Evolutionary conservation across 2,329 filamentous ascomycete species (phyloP), one percentile per base, ranked within the genome.

Genomic region (Tolypocladium sp.): DNA sequence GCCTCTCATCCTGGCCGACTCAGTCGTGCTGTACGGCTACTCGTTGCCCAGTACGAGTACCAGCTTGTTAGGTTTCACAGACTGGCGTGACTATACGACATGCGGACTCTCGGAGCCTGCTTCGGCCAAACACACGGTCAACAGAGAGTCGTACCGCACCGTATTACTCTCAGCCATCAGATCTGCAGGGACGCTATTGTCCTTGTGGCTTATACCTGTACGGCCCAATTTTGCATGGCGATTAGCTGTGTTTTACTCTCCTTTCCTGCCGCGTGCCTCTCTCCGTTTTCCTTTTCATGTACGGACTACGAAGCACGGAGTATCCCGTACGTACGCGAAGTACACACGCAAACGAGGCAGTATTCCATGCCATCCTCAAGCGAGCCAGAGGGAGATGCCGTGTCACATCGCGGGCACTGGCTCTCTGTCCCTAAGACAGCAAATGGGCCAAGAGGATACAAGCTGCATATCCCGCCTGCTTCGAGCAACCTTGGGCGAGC

Each of bases 211-310:
- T 53, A 52, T 33, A 52, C 17, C 33, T 53, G 49, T 53, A 37
- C 49, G 49, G 49, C 49, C 49, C 33, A 53, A 10, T 35, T 30
- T 22, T 22, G 49, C 20, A 15, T 15, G n/a, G 49, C 49, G 49
- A 53, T 53, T 53, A 53, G 49, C 49, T 53, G 49, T 46, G 46
- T 22, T 60, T 35, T 55, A 57, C 44, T 54, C 35, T 38, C 55
- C 41, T 56, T 41, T 52, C 49, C 55, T 59, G 58, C 27, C 55
- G 58, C 55, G 52, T 61, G 55, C 59, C 55, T 57, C 55, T 46
- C 46, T 40, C 38, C 22, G 20, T 17, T 13, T 38, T 27, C 38
- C 38, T 22, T 20, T 17, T 25, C 17, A n/a, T n/a, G 35, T 37
- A 37, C 35, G n/a, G 33, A 8, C 6, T 38, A 38, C 37, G 37